These are phyloP conservation scores for Tephrocybe sp. DNA, from an alignment of 768 basidiomycete genomes.

Conservation along the genomic window DNA sequence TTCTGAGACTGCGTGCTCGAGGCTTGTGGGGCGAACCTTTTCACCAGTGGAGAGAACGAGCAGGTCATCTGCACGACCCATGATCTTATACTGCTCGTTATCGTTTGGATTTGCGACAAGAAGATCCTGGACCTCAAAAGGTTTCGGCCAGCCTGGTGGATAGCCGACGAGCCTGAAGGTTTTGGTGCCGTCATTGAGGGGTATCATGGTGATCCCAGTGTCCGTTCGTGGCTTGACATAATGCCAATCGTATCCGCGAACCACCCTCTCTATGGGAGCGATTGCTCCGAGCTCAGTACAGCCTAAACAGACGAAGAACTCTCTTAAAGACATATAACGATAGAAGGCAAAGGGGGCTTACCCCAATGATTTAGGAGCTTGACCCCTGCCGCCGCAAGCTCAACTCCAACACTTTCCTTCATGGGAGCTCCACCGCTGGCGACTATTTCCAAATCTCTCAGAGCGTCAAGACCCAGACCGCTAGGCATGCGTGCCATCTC, in stretches of 20 bases:
- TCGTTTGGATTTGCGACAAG: constrained; percentile 29
- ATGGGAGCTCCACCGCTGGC: constrained; percentile 38
- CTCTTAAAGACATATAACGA: background rate
- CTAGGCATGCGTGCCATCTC: constrained; percentile 28
- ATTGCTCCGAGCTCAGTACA: constrained; percentile 37
- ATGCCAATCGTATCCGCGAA: constrained; percentile 33
- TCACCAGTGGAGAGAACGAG: constrained; percentile 42
- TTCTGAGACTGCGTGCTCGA: constrained; percentile 32
- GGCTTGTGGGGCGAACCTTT: constrained; percentile 33
- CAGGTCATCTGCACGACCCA: constrained; percentile 39
- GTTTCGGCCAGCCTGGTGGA: constrained; percentile 32
- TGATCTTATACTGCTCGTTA: constrained; percentile 30
- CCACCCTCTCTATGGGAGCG: constrained; percentile 30
- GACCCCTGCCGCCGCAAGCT: constrained; percentile 29
- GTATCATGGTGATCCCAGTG: constrained; percentile 25
- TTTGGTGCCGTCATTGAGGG: constrained; percentile 22
- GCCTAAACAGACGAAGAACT: constrained; percentile 17
- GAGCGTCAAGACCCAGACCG: constrained; percentile 24
- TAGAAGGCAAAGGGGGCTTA: constrained; percentile 11
- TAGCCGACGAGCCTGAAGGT: constrained; percentile 28
- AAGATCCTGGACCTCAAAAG: constrained; percentile 37
- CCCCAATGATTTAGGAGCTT: constrained; percentile 41
- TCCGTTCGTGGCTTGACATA: constrained; percentile 36
- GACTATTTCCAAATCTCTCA: constrained; percentile 31
- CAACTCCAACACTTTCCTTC: constrained; percentile 31